Evolutionary conservation across 768 basidiomycete genomes (phyloP).

Genomic region (Phaeotremella fagi): DNA sequence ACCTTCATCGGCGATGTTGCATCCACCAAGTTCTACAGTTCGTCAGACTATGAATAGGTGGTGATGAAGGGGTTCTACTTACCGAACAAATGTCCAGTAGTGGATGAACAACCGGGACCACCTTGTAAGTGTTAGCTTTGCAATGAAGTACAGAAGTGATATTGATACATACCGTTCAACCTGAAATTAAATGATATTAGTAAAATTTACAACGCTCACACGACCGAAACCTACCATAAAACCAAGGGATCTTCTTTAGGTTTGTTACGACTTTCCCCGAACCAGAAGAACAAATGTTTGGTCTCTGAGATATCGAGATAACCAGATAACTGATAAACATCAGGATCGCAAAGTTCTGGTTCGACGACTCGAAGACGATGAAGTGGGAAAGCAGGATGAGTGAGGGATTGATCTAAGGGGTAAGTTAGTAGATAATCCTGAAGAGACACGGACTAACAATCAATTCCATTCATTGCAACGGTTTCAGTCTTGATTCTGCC

Average conservation of each 20-base stretch:
- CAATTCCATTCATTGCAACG: constrained; percentile 26
- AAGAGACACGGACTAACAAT: constrained; percentile 26
- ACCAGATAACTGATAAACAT: constrained; percentile 75
- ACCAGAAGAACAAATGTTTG: constrained; percentile 87
- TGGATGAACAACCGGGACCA: constrained; percentile 54
- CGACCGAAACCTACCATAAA: constrained; percentile 60
- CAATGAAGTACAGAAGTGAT: constrained; percentile 6
- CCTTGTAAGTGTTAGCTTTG: constrained; percentile 10
- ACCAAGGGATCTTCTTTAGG: constrained; percentile 76
- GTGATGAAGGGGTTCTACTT: neutral
- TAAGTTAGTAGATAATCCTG: neutral
- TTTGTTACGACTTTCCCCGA: constrained; percentile 67
- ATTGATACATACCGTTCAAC: constrained; percentile 18
- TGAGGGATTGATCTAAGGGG: constrained; percentile 35
- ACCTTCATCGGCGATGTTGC: constrained; percentile 65
- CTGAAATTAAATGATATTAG: neutral
- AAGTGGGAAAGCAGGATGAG: constrained; percentile 45
- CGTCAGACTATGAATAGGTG: neutral
- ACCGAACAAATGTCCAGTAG: constrained; percentile 78
- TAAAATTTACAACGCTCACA: no score
- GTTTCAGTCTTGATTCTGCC: constrained; percentile 20
- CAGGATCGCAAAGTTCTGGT: constrained; percentile 69
- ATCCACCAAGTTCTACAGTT: constrained; percentile 69
- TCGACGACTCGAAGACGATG: constrained; percentile 44
- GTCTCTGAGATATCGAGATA: constrained; percentile 75